These are phyloP conservation scores for Ceriops zippeliana DNA, from an alignment of 345 rosid species.

Conservation along the genomic window DNA sequence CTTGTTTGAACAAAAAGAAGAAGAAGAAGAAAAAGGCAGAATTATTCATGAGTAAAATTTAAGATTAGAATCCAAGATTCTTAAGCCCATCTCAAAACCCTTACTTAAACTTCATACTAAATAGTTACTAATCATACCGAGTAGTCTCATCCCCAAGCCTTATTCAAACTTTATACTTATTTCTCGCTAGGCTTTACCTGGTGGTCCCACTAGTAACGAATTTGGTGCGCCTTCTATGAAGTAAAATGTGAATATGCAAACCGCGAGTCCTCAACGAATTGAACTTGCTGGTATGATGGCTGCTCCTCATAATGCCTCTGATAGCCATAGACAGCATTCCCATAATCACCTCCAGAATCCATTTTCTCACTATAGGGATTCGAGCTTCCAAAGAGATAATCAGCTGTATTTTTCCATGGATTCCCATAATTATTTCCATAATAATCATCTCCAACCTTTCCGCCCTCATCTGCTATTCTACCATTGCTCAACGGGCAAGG, in stretches of 20 bases:
- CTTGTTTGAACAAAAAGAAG: too few relatives aligned
- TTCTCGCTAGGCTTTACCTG: too few relatives aligned
- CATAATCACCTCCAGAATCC: conserved; percentile 5
- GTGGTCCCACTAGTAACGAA: too few relatives aligned
- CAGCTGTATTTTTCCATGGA: conserved; percentile 56
- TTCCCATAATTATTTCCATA: conserved; percentile 17
- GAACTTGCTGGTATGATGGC: conserved; percentile 9
- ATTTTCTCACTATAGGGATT: conserved; percentile 44
- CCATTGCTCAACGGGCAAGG: conserved; percentile 47
- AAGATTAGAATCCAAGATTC: too few relatives aligned
- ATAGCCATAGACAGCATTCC: conserved; percentile 17
- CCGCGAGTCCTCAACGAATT: conserved; percentile 18
- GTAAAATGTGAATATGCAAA: not conserved
- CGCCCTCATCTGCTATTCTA: conserved; percentile 23
- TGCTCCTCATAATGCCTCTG: conserved; percentile 18
- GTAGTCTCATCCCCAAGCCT: too few relatives aligned
- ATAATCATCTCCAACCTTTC: conserved; percentile 17
- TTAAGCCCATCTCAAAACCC: too few relatives aligned
- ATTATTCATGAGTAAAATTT: too few relatives aligned
- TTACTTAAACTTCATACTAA: too few relatives aligned
- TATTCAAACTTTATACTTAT: too few relatives aligned
- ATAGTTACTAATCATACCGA: too few relatives aligned
- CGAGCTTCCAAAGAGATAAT: conserved; percentile 66
- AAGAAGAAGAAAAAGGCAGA: too few relatives aligned
- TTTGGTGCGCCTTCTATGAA: too few relatives aligned